Conservation (phyloP, 345 rosid species). For the Passiflora organensis region DNA sequence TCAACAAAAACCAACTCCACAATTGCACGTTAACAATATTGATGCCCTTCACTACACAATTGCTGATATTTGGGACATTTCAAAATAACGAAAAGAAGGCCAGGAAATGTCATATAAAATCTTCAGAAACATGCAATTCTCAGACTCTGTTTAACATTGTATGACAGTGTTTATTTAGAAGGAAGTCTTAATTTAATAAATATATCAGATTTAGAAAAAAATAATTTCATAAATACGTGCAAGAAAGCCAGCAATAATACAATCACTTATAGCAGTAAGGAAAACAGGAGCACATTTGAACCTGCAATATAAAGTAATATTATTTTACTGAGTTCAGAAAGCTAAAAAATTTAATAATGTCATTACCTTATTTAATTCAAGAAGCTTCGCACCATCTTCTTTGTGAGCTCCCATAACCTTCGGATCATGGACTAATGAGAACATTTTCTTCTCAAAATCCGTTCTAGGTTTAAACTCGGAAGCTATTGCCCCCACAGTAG, state of each 20-base stretch:
- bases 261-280: neutral
- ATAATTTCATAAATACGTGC: too few species aligned
- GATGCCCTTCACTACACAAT: too few species aligned
- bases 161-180: neutral
- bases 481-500: constrained; percentile 93
- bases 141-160: neutral
- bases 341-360: neutral
- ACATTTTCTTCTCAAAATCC: constrained; percentile 88
- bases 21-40: too few species aligned
- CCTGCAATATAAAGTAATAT: too few species aligned
- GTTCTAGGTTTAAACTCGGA: constrained; percentile 89
- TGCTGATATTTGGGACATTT: too few species aligned
- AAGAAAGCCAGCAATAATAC: too few species aligned
- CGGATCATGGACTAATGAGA: constrained; percentile 54
- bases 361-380: constrained; percentile 73
- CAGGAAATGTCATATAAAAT: too few species aligned
- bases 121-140: neutral
- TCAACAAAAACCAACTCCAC: too few species aligned
- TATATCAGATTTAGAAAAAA: neutral
- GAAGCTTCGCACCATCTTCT: constrained; percentile 78
- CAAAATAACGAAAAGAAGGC: too few species aligned
- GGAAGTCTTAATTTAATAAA: neutral
- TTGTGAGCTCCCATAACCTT: constrained; percentile 69
- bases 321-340: too few species aligned
- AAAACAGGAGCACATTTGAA: neutral